phyloP scores from a whole-genome alignment of 805 yeast genomes.

The Cephaloascus fragrans region DNA sequence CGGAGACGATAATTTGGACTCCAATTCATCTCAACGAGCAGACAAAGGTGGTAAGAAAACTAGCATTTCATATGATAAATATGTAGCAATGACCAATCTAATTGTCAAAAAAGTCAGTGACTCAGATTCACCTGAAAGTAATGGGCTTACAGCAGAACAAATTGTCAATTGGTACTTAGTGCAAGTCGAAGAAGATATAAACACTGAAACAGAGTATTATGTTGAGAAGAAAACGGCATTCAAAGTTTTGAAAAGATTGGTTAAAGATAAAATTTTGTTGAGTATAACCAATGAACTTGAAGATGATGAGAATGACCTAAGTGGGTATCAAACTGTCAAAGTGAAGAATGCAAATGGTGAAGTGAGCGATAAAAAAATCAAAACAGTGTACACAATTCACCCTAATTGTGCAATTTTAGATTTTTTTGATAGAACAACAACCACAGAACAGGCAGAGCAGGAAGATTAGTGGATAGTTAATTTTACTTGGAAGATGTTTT shows the following conservation, averaged over 20 bases:
- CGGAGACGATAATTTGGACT: constrained; percentile 4
- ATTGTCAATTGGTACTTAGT: constrained; percentile 76
- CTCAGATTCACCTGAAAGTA: constrained; percentile 37
- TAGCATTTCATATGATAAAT: constrained; percentile 76
- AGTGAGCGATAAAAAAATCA: constrained; percentile 12
- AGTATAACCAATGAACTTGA: constrained; percentile 24
- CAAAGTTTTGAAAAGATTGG: constrained; percentile 77
- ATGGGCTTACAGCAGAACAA: constrained; percentile 59
- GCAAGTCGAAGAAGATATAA: constrained; percentile 61
- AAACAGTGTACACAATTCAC: constrained; percentile 40
- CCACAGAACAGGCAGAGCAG: background rate
- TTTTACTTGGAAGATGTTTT: too few relatives aligned
- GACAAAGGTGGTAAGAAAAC: constrained; percentile 21
- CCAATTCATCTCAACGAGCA: constrained; percentile 7
- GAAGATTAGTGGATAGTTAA: too few relatives aligned
- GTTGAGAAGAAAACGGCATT: constrained; percentile 60
- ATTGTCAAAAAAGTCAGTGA: constrained; percentile 58
- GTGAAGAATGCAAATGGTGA: constrained; percentile 10
- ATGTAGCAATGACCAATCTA: constrained; percentile 73
- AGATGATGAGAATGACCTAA: constrained; percentile 13
- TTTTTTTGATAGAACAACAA: constrained; percentile 33
- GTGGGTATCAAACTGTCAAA: constrained; percentile 8
- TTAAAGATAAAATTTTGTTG: constrained; percentile 78
- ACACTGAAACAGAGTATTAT: constrained; percentile 61
- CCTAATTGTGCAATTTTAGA: constrained; percentile 81